phyloP scores from a whole-genome alignment of 179 eudicot species.

The Silene vulgaris region DNA sequence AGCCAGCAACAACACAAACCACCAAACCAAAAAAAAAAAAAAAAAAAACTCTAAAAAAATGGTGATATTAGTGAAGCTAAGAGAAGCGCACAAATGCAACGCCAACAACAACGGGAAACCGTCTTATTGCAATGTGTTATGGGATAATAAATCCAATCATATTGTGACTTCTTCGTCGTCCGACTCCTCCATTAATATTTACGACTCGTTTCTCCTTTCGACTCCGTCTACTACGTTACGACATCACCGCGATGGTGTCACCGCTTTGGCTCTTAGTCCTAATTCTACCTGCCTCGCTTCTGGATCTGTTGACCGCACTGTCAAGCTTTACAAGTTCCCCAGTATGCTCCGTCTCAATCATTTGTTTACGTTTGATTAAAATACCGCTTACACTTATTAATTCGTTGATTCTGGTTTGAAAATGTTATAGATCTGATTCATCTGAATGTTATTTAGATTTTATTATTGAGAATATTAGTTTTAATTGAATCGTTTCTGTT shows the following conservation, averaged over 20 bases:
- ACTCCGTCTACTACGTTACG: conserved; percentile 42
- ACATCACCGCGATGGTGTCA: conserved; percentile 75
- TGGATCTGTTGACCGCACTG: conserved; percentile 75
- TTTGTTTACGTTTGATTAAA: not conserved
- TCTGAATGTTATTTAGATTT: too few species aligned
- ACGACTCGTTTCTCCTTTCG: conserved; percentile 48
- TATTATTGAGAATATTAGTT: too few species aligned
- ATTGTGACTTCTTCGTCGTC: conserved; percentile 74
- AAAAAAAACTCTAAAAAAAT: conserved; percentile 21
- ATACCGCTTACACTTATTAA: not conserved
- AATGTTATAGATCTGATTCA: too few species aligned
- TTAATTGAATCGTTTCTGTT: too few species aligned
- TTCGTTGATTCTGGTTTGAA: too few species aligned
- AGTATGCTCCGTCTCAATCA: conserved; percentile 26
- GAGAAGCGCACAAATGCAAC: conserved; percentile 68
- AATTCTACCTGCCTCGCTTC: conserved; percentile 95
- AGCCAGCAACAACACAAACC: too few species aligned
- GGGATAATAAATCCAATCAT: conserved; percentile 57
- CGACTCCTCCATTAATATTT: conserved; percentile 57
- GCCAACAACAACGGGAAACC: conserved; percentile 29
- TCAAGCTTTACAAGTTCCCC: conserved; percentile 92
- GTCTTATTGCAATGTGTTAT: conserved; percentile 58
- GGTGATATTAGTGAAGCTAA: conserved; percentile 68
- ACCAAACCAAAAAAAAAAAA: too few species aligned
- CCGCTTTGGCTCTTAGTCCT: conserved; percentile 73